Conservation (phyloP, 2,329 filamentous ascomycete species). For the Fusarium nisikadoi region DNA sequence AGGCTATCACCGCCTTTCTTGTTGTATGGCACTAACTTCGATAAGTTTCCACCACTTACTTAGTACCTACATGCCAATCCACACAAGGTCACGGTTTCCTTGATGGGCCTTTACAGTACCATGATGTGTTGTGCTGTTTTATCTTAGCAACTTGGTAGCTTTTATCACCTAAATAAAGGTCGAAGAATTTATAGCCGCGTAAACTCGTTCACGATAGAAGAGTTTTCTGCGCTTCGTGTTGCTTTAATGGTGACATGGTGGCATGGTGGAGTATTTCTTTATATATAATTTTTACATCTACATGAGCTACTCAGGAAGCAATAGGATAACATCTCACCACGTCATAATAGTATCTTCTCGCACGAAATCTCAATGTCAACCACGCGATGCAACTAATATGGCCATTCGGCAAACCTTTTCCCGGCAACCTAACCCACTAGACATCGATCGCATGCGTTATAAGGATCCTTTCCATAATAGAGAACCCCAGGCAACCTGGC, state of each 20-base stretch:
- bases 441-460: not conserved
- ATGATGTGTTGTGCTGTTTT: not conserved
- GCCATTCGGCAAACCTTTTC: not conserved
- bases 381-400: not conserved
- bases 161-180: not conserved
- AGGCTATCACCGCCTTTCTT: slow-evolving; percentile 20
- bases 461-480: not conserved
- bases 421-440: not conserved
- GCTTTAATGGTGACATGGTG: not conserved
- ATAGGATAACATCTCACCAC: not conserved
- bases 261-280: too few relatives aligned
- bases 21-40: not conserved
- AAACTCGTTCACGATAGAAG: not conserved
- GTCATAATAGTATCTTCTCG: not conserved
- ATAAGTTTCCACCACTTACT: not conserved
- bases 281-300: not conserved
- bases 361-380: not conserved
- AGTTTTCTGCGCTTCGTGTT: not conserved
- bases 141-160: not conserved
- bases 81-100: not conserved
- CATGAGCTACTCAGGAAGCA: not conserved
- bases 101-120: not conserved
- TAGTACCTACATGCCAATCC: not conserved
- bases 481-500: not conserved
- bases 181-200: not conserved